Conservation (phyloP, 1,284 basidiomycete species). For the Earliella scabrosa region DNA sequence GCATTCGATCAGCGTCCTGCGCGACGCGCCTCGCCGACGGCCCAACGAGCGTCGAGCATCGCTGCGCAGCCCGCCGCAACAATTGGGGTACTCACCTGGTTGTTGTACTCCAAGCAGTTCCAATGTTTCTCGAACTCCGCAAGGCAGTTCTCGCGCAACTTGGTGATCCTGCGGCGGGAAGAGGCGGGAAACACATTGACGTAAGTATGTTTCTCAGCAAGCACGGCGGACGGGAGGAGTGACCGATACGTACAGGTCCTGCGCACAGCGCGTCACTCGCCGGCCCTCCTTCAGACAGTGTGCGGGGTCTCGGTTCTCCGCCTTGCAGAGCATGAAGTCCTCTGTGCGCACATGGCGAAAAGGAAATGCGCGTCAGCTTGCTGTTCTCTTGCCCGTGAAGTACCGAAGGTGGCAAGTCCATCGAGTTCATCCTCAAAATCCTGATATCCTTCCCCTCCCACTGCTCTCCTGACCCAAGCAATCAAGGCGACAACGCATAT, state of each 20-base stretch:
- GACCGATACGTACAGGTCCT: constrained; percentile 79
- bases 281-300: constrained; percentile 97
- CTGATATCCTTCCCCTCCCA: too few relatives aligned
- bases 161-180: constrained; percentile 69
- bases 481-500: background rate
- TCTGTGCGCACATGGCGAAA: constrained; percentile 51
- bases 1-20: too few relatives aligned
- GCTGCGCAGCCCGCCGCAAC: too few relatives aligned
- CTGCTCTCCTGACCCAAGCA: too few relatives aligned
- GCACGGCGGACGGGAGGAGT: background rate
- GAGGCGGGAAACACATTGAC: background rate
- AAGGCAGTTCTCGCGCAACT: constrained; percentile 92
- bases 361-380: constrained; percentile 4
- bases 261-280: constrained; percentile 94
- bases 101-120: constrained; percentile 94
- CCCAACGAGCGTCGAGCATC: too few relatives aligned
- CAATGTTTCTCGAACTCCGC: constrained; percentile 93
- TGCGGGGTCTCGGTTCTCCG: constrained; percentile 86
- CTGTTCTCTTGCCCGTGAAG: background rate
- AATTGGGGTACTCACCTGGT: constrained; percentile 70
- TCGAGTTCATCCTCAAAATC: too few relatives aligned
- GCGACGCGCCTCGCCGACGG: too few relatives aligned
- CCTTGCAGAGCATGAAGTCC: constrained; percentile 99
- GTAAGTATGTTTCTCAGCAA: background rate
- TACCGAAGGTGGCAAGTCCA: too few relatives aligned